Conservation (phyloP, 106 monocot species). For the Acorus calamus region DNA sequence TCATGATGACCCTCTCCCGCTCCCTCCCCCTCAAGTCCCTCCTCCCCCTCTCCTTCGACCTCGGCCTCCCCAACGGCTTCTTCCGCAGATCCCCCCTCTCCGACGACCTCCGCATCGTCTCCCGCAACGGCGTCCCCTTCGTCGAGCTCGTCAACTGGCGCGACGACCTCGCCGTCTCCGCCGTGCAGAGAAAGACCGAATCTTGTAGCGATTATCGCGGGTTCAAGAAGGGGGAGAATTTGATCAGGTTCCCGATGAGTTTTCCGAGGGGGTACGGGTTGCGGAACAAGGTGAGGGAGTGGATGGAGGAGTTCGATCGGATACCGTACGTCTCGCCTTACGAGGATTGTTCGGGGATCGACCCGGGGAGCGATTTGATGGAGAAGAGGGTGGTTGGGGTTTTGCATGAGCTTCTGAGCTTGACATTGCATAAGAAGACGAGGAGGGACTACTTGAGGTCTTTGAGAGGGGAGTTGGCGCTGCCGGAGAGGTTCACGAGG, state of each 20-base stretch:
- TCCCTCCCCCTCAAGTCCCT: slow-evolving; percentile 36
- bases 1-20: slow-evolving; percentile 45
- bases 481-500: slow-evolving; percentile 78
- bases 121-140: slow-evolving; percentile 11
- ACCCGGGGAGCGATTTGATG: slow-evolving; percentile 74
- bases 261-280: slow-evolving; percentile 63
- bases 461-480: slow-evolving; percentile 62
- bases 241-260: slow-evolving; percentile 56
- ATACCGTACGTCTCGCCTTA: slow-evolving; percentile 94
- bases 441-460: slow-evolving; percentile 72
- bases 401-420: slow-evolving; percentile 75
- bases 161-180: slow-evolving; percentile 39
- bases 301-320: slow-evolving; percentile 90
- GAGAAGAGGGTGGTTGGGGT: slow-evolving; percentile 87
- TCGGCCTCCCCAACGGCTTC: slow-evolving; percentile 50
- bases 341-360: slow-evolving; percentile 59
- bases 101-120: slow-evolving; percentile 19
- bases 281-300: slow-evolving; percentile 69
- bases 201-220: slow-evolving; percentile 25
- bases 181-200: slow-evolving; percentile 31
- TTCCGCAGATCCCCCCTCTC: slow-evolving; percentile 17
- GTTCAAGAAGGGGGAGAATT: slow-evolving; percentile 17
- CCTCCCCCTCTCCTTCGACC: slow-evolving; percentile 43
- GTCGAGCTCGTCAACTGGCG: slow-evolving; percentile 24
- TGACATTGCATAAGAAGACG: slow-evolving; percentile 84